Percentiles rank a stretch among this genome's conserved stretches.
phyloP scores from a whole-genome alignment of 306 rosid genomes.

The Fagus crenata region DNA sequence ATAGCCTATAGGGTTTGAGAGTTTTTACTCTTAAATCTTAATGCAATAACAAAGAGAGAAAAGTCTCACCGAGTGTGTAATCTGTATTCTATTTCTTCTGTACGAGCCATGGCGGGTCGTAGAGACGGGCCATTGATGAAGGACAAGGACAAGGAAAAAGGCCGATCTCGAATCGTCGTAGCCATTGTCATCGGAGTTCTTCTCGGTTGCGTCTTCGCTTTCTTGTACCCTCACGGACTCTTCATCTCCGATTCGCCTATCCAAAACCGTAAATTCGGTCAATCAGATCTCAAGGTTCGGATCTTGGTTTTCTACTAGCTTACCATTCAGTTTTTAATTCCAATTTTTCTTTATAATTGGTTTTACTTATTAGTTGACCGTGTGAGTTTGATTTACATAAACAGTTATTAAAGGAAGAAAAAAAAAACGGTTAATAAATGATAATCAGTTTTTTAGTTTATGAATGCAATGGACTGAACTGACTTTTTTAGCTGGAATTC shows the following conservation, averaged over 20 bases:
- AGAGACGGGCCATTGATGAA: constrained; percentile 52
- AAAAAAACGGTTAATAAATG: background rate
- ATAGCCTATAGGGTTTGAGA: too few relatives aligned
- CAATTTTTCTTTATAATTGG: background rate
- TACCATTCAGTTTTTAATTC: background rate
- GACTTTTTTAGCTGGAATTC: too few relatives aligned
- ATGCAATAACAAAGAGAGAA: background rate
- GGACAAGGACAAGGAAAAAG: constrained; percentile 53
- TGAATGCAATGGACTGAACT: too few relatives aligned
- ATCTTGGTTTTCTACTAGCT: constrained; percentile 2
- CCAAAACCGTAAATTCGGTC: constrained; percentile 39
- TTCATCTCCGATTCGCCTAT: constrained; percentile 36
- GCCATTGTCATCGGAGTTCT: constrained; percentile 60
- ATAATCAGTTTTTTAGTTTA: background rate
- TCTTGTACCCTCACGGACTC: constrained; percentile 54
- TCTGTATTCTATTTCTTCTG: background rate
- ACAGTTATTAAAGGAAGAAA: background rate
- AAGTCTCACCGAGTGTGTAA: background rate
- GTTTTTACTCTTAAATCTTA: too few relatives aligned
- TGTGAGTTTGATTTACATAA: background rate
- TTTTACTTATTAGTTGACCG: background rate
- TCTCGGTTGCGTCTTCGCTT: constrained; percentile 60
- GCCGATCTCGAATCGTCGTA: constrained; percentile 50
- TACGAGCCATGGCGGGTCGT: constrained; percentile 64
- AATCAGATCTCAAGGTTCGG: constrained; percentile 53